These are phyloP conservation scores for Citeromyces nyonsensis DNA, from an alignment of 805 yeast genomes.

Conservation along the genomic window DNA sequence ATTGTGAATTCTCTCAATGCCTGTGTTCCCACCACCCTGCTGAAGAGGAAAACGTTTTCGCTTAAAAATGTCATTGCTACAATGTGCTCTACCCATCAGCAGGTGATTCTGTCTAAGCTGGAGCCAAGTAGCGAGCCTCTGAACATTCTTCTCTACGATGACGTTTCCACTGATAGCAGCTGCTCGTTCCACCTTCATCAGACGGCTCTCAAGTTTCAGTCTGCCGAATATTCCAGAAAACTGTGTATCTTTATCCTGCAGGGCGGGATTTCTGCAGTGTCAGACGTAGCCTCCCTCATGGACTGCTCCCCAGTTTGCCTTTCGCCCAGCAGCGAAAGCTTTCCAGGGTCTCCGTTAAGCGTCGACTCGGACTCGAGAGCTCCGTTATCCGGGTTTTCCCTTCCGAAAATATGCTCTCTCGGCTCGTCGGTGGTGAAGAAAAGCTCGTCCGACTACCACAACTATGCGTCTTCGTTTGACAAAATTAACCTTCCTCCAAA, in stretches of 20 bases:
- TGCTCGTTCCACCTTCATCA: slow-evolving; percentile 17
- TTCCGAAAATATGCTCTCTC: slow-evolving; percentile 24
- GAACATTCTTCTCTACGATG: slow-evolving; percentile 18
- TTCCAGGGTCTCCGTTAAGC: slow-evolving; percentile 3
- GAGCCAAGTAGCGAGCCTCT: slow-evolving; percentile 3
- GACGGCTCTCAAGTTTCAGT: slow-evolving; percentile 3
- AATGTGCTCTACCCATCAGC: slow-evolving; percentile 11
- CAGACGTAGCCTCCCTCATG: not conserved
- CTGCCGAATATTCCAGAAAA: not conserved
- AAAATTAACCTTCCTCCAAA: slow-evolving; percentile 4
- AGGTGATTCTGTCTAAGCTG: slow-evolving; percentile 3
- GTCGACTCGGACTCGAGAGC: slow-evolving; percentile 1
- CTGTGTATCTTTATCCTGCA: slow-evolving; percentile 1
- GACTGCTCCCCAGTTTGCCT: slow-evolving; percentile 1
- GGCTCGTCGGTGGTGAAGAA: slow-evolving; percentile 9
- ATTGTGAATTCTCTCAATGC: slow-evolving; percentile 18
- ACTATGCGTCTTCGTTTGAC: not conserved
- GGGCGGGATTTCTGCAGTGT: slow-evolving; percentile 2
- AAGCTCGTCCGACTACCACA: slow-evolving; percentile 4
- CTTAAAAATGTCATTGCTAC: slow-evolving; percentile 17
- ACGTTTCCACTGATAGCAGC: slow-evolving; percentile 9
- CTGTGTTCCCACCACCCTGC: slow-evolving; percentile 26
- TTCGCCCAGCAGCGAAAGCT: slow-evolving; percentile 2
- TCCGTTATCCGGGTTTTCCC: slow-evolving; percentile 20
- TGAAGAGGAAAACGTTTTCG: slow-evolving; percentile 20